A percentile compares a stretch with the other conserved stretches of the same genome.
phyloP scores from a whole-genome alignment of 179 eudicot genomes.

The Amaranthus tricolor region DNA sequence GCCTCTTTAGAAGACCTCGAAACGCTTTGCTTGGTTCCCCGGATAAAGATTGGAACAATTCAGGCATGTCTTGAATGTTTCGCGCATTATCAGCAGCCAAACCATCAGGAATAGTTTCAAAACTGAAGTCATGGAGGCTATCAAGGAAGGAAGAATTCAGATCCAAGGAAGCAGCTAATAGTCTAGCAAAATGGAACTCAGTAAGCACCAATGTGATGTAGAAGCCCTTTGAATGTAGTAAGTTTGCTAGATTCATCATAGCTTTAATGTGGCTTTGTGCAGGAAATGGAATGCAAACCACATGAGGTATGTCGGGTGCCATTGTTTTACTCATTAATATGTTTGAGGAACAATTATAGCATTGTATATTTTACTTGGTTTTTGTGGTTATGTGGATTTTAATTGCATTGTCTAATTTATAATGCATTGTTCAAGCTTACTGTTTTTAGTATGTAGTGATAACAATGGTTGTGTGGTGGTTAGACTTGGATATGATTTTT shows the following conservation, averaged over 20 bases:
- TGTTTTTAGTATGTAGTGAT: no score
- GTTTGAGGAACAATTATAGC: no score
- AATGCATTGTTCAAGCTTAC: no score
- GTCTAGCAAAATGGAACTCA: conserved; percentile 26
- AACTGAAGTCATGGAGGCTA: conserved; percentile 19
- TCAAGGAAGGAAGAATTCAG: conserved; percentile 1
- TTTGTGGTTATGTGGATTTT: no score
- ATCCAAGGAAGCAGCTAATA: conserved; percentile 13
- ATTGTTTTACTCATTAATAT: neutral
- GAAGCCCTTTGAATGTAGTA: conserved; percentile 31
- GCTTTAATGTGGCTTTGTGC: conserved; percentile 40
- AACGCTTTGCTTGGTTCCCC: conserved; percentile 4
- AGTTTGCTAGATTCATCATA: conserved; percentile 36
- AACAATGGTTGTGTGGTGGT: no score
- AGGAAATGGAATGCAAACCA: conserved; percentile 30
- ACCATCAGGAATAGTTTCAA: conserved; percentile 38
- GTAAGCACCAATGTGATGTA: conserved; percentile 36
- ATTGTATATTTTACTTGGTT: no score
- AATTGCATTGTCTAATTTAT: no score
- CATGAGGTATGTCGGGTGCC: conserved; percentile 9
- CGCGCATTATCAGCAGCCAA: conserved; percentile 28
- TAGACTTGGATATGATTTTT: no score
- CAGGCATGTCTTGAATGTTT: conserved; percentile 14
- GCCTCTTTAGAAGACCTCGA: conserved; percentile 13
- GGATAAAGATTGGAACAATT: conserved; percentile 7